These are phyloP conservation scores for Serendipita sp. DNA, from an alignment of 768 basidiomycete species.

Conservation along the genomic window DNA sequence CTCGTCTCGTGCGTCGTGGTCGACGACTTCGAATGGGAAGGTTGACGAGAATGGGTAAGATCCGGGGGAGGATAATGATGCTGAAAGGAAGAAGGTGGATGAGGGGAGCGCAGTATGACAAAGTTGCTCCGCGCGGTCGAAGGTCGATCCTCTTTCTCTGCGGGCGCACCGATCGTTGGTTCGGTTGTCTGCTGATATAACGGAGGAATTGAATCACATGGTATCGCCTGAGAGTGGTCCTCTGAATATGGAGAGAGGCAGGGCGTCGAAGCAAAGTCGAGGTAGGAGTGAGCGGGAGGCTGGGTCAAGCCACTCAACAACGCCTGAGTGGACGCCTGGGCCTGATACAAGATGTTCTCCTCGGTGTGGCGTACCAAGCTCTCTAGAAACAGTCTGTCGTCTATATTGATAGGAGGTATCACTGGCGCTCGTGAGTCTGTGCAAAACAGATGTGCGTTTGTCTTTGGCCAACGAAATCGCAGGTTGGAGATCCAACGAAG, in stretches of 20 bases:
- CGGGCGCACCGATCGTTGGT: neutral
- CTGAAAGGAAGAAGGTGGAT: neutral
- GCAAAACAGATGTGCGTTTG: neutral
- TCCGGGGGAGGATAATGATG: neutral
- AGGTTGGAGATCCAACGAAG: neutral
- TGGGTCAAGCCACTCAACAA: neutral
- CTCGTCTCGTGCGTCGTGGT: neutral
- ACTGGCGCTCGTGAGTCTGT: neutral
- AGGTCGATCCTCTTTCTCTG: neutral
- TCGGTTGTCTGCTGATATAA: neutral
- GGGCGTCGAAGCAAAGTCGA: neutral
- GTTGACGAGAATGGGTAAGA: neutral
- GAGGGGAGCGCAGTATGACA: neutral
- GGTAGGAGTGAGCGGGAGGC: neutral
- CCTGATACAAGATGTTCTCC: neutral
- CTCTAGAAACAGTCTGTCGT: neutral
- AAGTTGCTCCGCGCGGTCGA: neutral
- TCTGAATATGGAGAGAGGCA: neutral
- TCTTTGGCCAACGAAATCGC: neutral
- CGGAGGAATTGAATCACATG: neutral
- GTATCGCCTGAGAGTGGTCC: neutral
- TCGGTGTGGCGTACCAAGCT: neutral
- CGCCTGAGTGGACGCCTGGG: neutral
- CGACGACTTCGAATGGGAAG: neutral
- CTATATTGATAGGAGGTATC: constrained; percentile 5